Evolutionary conservation across 2,329 filamentous ascomycete species (phyloP).

Genomic region (Curvularia sp.): DNA sequence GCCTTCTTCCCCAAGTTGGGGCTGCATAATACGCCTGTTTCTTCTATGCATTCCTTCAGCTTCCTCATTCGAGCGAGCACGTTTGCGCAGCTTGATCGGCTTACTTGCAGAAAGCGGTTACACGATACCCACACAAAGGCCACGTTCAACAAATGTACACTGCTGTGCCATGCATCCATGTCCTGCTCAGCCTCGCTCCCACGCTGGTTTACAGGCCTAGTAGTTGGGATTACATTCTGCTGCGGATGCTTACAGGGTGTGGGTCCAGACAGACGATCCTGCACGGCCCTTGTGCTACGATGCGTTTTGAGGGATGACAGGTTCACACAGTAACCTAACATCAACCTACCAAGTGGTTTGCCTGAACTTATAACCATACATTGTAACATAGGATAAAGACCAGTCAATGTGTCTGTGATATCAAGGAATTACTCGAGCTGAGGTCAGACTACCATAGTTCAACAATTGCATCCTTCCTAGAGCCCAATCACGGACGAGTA

Average conservation of each 20-base stretch:
- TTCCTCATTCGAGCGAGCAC: neutral
- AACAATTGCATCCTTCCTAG: neutral
- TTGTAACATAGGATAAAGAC: neutral
- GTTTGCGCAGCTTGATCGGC: neutral
- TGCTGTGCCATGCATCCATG: neutral
- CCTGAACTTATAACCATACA: neutral
- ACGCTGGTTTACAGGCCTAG: neutral
- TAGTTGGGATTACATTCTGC: neutral
- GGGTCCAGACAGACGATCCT: neutral
- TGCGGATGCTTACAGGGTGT: neutral
- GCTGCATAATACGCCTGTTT: neutral
- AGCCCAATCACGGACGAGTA: no score
- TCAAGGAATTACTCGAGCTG: neutral
- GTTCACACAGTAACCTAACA: neutral
- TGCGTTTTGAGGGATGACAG: neutral
- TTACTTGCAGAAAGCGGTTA: neutral
- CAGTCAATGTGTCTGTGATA: neutral
- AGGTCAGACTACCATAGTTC: neutral
- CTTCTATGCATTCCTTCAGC: neutral
- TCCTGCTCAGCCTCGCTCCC: neutral
- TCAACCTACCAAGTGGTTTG: neutral
- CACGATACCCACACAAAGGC: neutral
- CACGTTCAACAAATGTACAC: neutral
- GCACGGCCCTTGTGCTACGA: neutral
- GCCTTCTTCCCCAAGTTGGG: neutral